Evolutionary conservation across 2,329 filamentous ascomycete species (phyloP).

Genomic region (Hypoxylon sp.): DNA sequence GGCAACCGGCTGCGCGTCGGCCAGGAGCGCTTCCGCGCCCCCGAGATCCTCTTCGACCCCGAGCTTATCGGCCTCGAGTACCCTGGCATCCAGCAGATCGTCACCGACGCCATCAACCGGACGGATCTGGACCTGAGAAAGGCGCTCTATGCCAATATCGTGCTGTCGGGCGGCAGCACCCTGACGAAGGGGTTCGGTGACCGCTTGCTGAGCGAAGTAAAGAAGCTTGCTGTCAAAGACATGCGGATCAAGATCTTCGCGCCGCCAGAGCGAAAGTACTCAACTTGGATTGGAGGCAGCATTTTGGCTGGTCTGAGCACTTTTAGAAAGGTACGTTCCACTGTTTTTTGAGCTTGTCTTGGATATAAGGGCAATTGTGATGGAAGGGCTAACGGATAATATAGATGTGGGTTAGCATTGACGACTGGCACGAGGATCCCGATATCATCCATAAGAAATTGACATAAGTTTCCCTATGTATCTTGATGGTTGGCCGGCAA

Average conservation of each 20-base stretch:
- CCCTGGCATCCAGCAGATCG: slow-evolving; percentile 96
- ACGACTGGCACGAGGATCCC: slow-evolving; percentile 99
- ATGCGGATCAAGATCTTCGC: slow-evolving; percentile 99
- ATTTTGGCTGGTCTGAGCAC: slow-evolving; percentile 97
- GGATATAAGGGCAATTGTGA: slow-evolving; percentile 11
- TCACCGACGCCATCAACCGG: slow-evolving; percentile 94
- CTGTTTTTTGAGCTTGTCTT: slow-evolving; percentile 41
- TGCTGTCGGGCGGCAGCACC: slow-evolving; percentile 95
- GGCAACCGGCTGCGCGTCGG: slow-evolving; percentile 94
- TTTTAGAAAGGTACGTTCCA: slow-evolving; percentile 86
- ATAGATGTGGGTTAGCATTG: slow-evolving; percentile 99
- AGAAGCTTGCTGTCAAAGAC: slow-evolving; percentile 94
- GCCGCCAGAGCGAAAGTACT: slow-evolving; percentile 97
- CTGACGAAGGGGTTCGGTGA: slow-evolving; percentile 98
- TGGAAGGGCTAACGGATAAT: slow-evolving; percentile 16
- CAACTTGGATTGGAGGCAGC: slow-evolving; percentile 98
- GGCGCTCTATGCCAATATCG: slow-evolving; percentile 94
- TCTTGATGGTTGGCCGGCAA: slow-evolving; percentile 4
- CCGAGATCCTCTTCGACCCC: slow-evolving; percentile 97
- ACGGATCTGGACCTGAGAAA: slow-evolving; percentile 97
- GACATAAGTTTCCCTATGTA: slow-evolving; percentile 68
- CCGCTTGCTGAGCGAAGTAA: slow-evolving; percentile 90
- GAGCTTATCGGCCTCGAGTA: slow-evolving; percentile 98
- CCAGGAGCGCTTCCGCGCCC: slow-evolving; percentile 92
- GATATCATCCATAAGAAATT: slow-evolving; percentile 99